phyloP scores from a whole-genome alignment of 306 rosid genomes.

The Lathyrus aphaca region DNA sequence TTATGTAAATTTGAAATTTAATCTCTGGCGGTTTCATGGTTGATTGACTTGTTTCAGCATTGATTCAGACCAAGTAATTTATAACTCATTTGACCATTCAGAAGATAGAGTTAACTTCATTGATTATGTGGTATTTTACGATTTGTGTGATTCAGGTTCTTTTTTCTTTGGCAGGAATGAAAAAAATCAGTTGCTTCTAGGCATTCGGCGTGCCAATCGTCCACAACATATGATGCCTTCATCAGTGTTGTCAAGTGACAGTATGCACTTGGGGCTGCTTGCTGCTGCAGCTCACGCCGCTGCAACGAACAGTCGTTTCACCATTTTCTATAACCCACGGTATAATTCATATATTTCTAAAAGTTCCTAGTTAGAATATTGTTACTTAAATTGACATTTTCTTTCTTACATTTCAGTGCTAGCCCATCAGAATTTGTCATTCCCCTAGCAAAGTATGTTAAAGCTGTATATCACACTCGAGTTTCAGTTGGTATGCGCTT shows the following conservation, averaged over 20 bases:
- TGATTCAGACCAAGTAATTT: conserved; percentile 27
- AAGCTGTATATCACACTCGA: conserved; percentile 92
- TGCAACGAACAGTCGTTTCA: conserved; percentile 92
- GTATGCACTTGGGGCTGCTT: conserved; percentile 99
- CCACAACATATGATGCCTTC: conserved; percentile 97
- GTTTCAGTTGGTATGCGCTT: conserved; percentile 99
- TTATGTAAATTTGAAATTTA: conserved; percentile 21
- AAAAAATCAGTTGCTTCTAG: conserved; percentile 87
- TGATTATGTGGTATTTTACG: conserved; percentile 15
- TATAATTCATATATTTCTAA: conserved; percentile 36
- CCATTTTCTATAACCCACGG: conserved; percentile 97
- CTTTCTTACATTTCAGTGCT: conserved; percentile 60
- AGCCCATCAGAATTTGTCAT: conserved; percentile 98
- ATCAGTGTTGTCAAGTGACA: conserved; percentile 93
- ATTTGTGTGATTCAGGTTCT: conserved; percentile 15
- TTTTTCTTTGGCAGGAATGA: conserved; percentile 72
- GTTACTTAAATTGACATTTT: background rate
- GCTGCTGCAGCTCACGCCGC: conserved; percentile 99
- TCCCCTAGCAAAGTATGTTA: conserved; percentile 81
- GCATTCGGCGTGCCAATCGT: conserved; percentile 87
- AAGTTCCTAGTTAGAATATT: conserved; percentile 1
- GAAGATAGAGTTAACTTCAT: conserved; percentile 5
- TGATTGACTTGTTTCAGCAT: conserved; percentile 17
- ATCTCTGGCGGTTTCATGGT: conserved; percentile 14
- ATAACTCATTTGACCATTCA: conserved; percentile 12